Base-by-base conservation (phyloP, 148 eudicot species). In the Rheum nobile region DNA sequence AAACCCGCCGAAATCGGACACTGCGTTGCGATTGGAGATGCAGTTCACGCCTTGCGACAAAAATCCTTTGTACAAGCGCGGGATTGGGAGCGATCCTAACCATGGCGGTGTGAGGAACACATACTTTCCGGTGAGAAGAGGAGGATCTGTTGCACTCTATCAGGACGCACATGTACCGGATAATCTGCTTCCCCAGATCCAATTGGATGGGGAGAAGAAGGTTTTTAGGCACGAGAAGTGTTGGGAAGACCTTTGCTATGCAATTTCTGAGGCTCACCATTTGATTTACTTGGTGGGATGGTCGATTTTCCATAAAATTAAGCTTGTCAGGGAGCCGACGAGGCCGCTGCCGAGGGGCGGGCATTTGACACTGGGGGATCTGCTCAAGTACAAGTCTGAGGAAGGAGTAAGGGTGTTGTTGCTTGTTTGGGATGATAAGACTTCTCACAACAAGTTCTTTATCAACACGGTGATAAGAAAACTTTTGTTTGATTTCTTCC, bases 351-450 rank as follows among this genome's bases (percentile, higher is more conserved):
- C 98, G 0, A 75, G 97, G 71, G 98, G 97, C 8, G 97, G 98
- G 22, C 87, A 95, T 76, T 77, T 91, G 77, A 91, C 85, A 6
- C 83, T 95, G 32, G 98, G 98, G 5, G 97, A 95, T 0, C 72
- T 95, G 83, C 83, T 95, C 67, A 95, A 88, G 91, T 95, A 95
- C 75, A 95, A 95, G 83, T 95, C 98, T 1, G 87, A 95, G 77
- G 98, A 95, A 83, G 98, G 98, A 39, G 98, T 95, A 26, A 77
- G 97, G 41, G 97, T 95, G 43, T 74, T 95, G 84, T 71, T 95
- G 81, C 74, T 95, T 77, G 86, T 95, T 79, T 95, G 98, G 98
- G 96, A 95, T 83, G 98, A 95, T 72, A 91, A 90, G 84, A 91
- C 97, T 78, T 95, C 98, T 4, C 98, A 91, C 43, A 79, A 77